phyloP scores from a whole-genome alignment of 169 alveolate genomes.

The Neospora caninum region DNA sequence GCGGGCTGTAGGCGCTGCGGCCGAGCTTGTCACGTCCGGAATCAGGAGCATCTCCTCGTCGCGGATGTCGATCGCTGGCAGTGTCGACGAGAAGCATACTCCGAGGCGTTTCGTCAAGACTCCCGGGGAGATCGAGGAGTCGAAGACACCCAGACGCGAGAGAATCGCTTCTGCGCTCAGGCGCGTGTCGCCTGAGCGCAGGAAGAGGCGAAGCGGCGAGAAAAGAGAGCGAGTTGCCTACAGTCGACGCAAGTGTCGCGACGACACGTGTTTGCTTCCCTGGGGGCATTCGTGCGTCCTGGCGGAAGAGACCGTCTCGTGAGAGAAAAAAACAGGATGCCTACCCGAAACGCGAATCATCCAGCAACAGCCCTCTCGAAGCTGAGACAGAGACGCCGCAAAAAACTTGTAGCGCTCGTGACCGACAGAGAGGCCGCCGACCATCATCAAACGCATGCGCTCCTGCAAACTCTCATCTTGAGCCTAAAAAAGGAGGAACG shows the following conservation, averaged over 20 bases:
- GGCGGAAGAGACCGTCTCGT: neutral
- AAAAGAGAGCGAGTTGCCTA: no score
- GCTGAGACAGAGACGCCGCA: neutral
- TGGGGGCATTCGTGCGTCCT: neutral
- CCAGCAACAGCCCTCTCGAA: constrained; percentile 39
- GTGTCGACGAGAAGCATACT: neutral
- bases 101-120: neutral
- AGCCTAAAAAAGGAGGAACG: neutral
- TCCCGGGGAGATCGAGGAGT: neutral
- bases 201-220: no score
- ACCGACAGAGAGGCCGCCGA: neutral
- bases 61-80: neutral
- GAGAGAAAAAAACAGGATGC: neutral
- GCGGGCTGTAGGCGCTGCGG: neutral
- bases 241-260: no score
- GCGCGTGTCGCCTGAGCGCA: no score
- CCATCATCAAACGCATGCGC: neutral
- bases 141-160: neutral
- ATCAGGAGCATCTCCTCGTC: neutral
- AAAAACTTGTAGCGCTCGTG: neutral
- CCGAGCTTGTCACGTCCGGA: neutral
- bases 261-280: no score
- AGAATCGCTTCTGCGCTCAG: neutral
- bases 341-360: neutral
- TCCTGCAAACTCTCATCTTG: neutral